phyloP scores from a whole-genome alignment of 1,284 basidiomycete genomes.

The Trichosporon sp. region DNA sequence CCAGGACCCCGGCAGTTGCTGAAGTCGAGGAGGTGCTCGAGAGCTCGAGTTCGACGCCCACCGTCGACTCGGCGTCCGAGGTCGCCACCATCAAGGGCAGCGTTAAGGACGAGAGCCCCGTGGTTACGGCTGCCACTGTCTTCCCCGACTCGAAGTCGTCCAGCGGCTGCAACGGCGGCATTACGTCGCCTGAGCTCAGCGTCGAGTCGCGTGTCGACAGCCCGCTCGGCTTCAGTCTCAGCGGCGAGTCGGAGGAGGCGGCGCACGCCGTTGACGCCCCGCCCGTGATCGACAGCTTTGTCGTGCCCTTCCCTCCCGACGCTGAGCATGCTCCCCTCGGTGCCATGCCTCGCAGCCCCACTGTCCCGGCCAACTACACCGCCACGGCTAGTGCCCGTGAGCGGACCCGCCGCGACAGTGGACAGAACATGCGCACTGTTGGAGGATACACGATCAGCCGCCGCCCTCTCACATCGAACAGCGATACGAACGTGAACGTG shows the following conservation, averaged over 20 bases:
- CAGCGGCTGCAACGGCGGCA: constrained; percentile 14
- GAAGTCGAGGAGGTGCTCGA: constrained; percentile 14
- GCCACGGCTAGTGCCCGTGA: constrained; percentile 18
- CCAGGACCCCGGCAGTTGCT: background rate
- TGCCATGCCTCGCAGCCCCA: constrained; percentile 14
- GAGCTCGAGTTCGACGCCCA: constrained; percentile 1
- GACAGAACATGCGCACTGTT: constrained; percentile 1
- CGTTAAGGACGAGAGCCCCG: background rate
- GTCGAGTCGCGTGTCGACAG: constrained; percentile 14
- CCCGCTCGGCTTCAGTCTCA: constrained; percentile 9
- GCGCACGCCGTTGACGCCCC: background rate
- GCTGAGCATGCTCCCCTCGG: background rate
- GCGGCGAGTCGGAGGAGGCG: constrained; percentile 5
- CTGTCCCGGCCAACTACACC: constrained; percentile 18
- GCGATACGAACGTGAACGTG: constrained; percentile 4
- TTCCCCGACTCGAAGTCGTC: constrained; percentile 9
- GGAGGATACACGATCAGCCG: background rate
- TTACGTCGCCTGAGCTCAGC: constrained; percentile 12
- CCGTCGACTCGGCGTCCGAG: constrained; percentile 2
- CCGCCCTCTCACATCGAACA: constrained; percentile 1
- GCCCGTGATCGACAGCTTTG: constrained; percentile 8
- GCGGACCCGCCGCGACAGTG: constrained; percentile 22
- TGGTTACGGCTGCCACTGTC: background rate
- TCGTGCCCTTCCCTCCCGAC: constrained; percentile 21
- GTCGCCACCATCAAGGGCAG: background rate